These are phyloP conservation scores for Ogataea trehalophila DNA, from an alignment of 805 yeast genomes.

Conservation along the genomic window DNA sequence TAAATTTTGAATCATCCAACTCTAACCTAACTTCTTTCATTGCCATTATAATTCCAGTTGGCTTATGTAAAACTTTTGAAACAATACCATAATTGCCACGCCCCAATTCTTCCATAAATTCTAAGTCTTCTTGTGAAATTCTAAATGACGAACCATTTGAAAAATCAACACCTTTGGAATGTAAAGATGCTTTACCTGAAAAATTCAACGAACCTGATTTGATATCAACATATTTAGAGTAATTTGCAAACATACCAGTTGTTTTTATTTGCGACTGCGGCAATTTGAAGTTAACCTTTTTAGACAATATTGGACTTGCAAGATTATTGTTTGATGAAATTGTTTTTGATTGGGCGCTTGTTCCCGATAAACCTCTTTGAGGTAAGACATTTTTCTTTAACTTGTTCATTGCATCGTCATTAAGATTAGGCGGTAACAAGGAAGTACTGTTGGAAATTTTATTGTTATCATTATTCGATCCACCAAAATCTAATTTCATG, in stretches of 20 bases:
- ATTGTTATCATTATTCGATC: neutral
- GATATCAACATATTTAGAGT: conserved; percentile 83
- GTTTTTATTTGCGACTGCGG: conserved; percentile 29
- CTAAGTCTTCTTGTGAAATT: conserved; percentile 79
- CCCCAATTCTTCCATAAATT: conserved; percentile 83
- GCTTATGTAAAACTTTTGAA: conserved; percentile 86
- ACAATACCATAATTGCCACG: conserved; percentile 97
- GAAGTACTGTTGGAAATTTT: neutral
- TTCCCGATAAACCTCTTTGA: conserved; percentile 19
- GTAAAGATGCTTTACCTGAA: conserved; percentile 88
- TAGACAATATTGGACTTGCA: neutral
- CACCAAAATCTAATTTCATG: conserved; percentile 40
- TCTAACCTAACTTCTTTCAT: conserved; percentile 95
- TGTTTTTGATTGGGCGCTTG: conserved; percentile 19
- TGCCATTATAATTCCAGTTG: conserved; percentile 90
- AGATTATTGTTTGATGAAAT: conserved; percentile 18
- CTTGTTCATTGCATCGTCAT: conserved; percentile 7
- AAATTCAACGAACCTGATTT: conserved; percentile 89
- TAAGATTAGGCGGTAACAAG: conserved; percentile 1
- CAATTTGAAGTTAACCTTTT: conserved; percentile 20
- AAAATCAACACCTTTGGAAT: conserved; percentile 89
- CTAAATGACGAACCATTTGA: conserved; percentile 82
- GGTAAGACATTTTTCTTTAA: conserved; percentile 23
- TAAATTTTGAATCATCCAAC: conserved; percentile 87
- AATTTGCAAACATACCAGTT: conserved; percentile 72